Base-by-base conservation (phyloP, 495 filamentous ascomycete genomes). In the Talaromyces nanjingensis region DNA sequence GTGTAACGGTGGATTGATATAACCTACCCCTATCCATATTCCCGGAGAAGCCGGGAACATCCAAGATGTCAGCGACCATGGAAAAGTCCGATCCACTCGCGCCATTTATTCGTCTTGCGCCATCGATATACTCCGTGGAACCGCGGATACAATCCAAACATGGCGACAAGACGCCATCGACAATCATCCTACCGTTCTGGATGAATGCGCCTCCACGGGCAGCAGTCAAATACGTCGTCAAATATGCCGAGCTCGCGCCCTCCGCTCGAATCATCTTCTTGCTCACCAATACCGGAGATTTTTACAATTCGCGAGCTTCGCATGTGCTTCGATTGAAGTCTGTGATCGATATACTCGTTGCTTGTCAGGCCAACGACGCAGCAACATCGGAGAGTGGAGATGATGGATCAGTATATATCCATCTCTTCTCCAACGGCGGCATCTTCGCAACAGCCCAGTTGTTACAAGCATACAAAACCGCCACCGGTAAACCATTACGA, bases 391-490 rank as follows among this genome's bases (percentile, higher is more conserved):
- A 37, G 2, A 59, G 20, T 2, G 24, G 12, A 27, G 7, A 20
- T 33, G 68, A 70, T 3, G 68, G 64, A 22, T 71, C 73, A 22
- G 72, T 76, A 12, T 74, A 72, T 47, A 64, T 79, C 45, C 78
- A 81, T 65, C 65, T 78, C 22, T 81, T 81, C 70, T 79, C 77
- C 12, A 81, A 81, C 55, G 78, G 78, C 24, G 78, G 78, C 12
- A 47, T 77, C 33, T 73, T 71, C 22, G 66, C 69, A 7, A 70
- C 69, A 0, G 67, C 69, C 6, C 64, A 78, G 52, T 52, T 79
- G 34, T 68, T 81, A 6, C 65, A 68, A 25, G 65, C 72, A 16
- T 81, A 77, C 55, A 69, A 67, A 14, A 47, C 66, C 9, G 66
- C 67, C 1, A 74, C 74, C 0, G 78, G 78, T 0, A 63, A 64